Base-by-base conservation (phyloP, 805 yeast species). In the Ogataea salicorniae region DNA sequence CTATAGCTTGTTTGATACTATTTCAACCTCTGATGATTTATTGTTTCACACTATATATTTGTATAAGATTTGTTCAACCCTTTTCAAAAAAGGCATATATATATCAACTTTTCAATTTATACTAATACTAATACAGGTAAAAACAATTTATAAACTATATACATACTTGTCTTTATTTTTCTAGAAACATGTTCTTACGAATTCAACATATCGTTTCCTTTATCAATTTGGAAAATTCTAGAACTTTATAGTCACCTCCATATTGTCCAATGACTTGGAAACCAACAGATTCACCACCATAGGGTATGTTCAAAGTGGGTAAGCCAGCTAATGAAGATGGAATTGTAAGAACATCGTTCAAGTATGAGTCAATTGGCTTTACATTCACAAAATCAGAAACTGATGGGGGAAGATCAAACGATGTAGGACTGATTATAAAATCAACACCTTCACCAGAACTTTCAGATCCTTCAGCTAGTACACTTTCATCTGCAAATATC, bases 271-370 rank as follows among this genome's bases (percentile, higher is more conserved):
- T 77, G 2, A 94, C 55, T 61, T 95, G 98, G 26, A 94, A 69
- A 0, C 96, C 96, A 11, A 77, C 67, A 0, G 79, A 72, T 9
- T 63, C 50, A 1, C 67, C 64, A 1, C 67, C 64, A 56, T 75
- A 73, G 0, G 99, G 99, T 2, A 91, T 69, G 1, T 85, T 77
- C 11, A 92, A 74, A 0, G 96, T 80, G 0, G 99, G 99, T 2
- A 92, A 63, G 0, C 98, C 98, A 0, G 96, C 95, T 48, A 95
- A 67, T 1, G 96, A 90, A 37, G 94, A 86, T 0, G 99, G 97
- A 5, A 90, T 85, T 0, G 97, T 88, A 47, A 90, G 74, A 0
- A 86, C 80, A 64, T 94, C 99, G 63, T 89, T 87, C 45, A 84
- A 72, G 57, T 86, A 90, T 16, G 84, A 76, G 41, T 79, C 79